Conservation (phyloP, 352 stramenopile species). For the Elongisporangium senticosum region DNA sequence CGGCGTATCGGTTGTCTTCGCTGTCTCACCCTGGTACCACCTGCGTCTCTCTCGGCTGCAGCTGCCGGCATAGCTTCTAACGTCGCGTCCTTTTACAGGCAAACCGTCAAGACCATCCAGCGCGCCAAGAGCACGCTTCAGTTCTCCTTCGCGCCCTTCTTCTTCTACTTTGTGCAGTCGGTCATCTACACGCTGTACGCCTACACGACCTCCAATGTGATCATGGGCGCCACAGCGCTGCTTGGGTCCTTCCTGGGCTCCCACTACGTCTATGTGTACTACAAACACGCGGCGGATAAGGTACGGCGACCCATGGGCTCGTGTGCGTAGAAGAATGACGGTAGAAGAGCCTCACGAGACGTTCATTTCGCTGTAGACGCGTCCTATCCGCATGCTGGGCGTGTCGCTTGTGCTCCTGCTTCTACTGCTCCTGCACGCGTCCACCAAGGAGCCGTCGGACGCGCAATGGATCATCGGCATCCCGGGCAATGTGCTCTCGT, state of each 20-base stretch:
- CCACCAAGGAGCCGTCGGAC: conserved; percentile 32
- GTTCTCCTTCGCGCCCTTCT: conserved; percentile 77
- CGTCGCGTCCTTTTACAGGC: conserved; percentile 20
- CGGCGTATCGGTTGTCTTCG: conserved; percentile 58
- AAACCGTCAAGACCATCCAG: conserved; percentile 57
- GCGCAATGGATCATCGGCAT: conserved; percentile 65
- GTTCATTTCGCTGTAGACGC: conserved; percentile 5
- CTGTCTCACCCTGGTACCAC: conserved; percentile 54
- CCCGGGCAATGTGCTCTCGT: conserved; percentile 63
- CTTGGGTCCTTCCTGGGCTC: conserved; percentile 49
- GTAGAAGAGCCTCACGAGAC: background rate
- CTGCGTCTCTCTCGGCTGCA: background rate
- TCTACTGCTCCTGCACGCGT: conserved; percentile 44
- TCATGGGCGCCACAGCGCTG: conserved; percentile 55
- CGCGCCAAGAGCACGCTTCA: conserved; percentile 63
- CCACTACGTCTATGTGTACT: conserved; percentile 74
- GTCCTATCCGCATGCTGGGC: conserved; percentile 33
- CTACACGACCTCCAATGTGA: conserved; percentile 47
- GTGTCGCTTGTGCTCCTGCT: conserved; percentile 42
- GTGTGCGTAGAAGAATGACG: background rate
- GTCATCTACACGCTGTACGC: conserved; percentile 79
- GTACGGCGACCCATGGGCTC: conserved; percentile 1
- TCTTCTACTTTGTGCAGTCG: conserved; percentile 83
- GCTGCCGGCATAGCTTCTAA: background rate
- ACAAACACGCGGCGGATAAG: conserved; percentile 42